A percentile compares a stretch with the other conserved stretches of the same genome.
These are phyloP conservation scores for Suhomyces bribrorum DNA, from an alignment of 1,139 yeast species.

Conservation along the genomic window DNA sequence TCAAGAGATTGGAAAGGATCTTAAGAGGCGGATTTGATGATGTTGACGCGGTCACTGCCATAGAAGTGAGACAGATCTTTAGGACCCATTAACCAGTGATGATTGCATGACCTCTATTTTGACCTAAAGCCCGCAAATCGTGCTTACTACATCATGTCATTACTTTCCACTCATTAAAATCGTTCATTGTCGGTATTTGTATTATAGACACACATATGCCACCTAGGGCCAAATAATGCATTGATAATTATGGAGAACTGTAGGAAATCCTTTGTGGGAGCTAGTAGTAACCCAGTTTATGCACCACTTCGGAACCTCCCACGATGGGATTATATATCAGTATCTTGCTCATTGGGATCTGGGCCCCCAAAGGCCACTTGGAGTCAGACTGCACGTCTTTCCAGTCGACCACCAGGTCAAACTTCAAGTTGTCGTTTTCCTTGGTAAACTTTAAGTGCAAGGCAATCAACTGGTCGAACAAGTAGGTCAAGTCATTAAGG, in stretches of 20 bases:
- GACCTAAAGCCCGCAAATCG: too few relatives aligned
- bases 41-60: slow-evolving; percentile 38
- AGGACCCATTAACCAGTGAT: slow-evolving; percentile 7
- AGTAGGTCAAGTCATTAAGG: slow-evolving; percentile 37
- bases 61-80: slow-evolving; percentile 35
- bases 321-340: slow-evolving; percentile 12
- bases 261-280: too few relatives aligned
- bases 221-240: too few relatives aligned
- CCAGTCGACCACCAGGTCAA: slow-evolving; percentile 41
- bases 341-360: slow-evolving; percentile 32
- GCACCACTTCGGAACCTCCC: not conserved
- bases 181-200: too few relatives aligned
- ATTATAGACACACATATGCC: too few relatives aligned
- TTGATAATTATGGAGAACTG: too few relatives aligned
- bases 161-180: too few relatives aligned
- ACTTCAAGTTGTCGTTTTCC: slow-evolving; percentile 44
- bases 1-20: slow-evolving; percentile 40
- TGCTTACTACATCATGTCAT: too few relatives aligned
- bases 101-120: too few relatives aligned
- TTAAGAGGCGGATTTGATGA: slow-evolving; percentile 43
- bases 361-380: slow-evolving; percentile 49
- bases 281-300: slow-evolving; percentile 2
- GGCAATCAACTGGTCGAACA: slow-evolving; percentile 43
- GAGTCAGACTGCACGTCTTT: slow-evolving; percentile 39
- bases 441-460: slow-evolving; percentile 43